phyloP scores from a whole-genome alignment of 805 yeast genomes.

The Millerago galiae region DNA sequence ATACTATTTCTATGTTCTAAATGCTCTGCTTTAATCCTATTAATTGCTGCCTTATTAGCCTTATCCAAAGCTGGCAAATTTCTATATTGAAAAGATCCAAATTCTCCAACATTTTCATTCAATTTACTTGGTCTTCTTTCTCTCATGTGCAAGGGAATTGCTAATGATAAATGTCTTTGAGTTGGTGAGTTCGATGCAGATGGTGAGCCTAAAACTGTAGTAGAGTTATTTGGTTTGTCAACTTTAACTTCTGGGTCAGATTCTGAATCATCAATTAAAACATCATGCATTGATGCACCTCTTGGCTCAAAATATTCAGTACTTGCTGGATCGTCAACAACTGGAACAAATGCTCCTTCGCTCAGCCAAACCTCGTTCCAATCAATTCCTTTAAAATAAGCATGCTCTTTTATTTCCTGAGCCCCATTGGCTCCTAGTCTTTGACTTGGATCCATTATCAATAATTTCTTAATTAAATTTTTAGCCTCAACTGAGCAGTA shows the following conservation, averaged over 20 bases:
- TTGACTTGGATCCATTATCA: conserved; percentile 54
- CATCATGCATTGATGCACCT: conserved; percentile 72
- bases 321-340: conserved; percentile 68
- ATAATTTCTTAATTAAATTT: conserved; percentile 60
- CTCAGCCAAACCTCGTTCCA: conserved; percentile 71
- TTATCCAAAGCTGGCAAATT: conserved; percentile 86
- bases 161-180: conserved; percentile 35
- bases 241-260: conserved; percentile 26
- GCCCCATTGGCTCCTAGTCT: conserved; percentile 80
- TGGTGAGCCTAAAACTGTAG: conserved; percentile 24
- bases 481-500: conserved; percentile 62
- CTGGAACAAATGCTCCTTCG: conserved; percentile 81
- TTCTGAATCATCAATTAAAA: conserved; percentile 38
- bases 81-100: conserved; percentile 89
- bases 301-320: conserved; percentile 89
- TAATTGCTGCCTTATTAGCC: conserved; percentile 89
- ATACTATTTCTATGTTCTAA: conserved; percentile 35
- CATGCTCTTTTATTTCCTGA: conserved; percentile 71
- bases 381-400: conserved; percentile 62
- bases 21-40: conserved; percentile 80
- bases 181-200: conserved; percentile 28
- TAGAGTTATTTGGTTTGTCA: conserved; percentile 12
- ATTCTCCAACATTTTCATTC: conserved; percentile 59
- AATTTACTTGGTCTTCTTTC: conserved; percentile 71
- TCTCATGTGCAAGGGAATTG: conserved; percentile 49